Evolutionary conservation across 2,329 filamentous ascomycete species (phyloP).

Genomic region (Exutisphaerella laricina): DNA sequence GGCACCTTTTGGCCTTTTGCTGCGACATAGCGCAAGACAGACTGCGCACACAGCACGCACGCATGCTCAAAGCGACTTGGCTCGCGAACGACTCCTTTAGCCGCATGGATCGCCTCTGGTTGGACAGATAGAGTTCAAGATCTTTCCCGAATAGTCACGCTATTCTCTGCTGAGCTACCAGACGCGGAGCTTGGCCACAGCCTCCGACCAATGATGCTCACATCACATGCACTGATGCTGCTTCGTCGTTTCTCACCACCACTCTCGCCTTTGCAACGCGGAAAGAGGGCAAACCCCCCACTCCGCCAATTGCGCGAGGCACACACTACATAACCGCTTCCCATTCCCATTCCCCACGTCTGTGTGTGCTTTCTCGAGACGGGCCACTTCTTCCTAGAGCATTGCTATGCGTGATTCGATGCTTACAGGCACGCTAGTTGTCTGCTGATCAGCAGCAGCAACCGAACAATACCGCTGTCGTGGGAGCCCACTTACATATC

Average conservation of each 20-base stretch:
- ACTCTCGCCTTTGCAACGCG: no score
- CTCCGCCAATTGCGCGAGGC: no score
- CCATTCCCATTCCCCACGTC: no score
- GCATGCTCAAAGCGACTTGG: no score
- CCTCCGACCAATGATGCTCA: not conserved
- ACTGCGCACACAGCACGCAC: no score
- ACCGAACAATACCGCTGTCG: not conserved
- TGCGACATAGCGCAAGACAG: no score
- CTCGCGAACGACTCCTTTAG: not conserved
- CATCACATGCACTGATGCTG: no score
- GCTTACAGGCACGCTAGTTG: not conserved
- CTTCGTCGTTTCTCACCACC: no score
- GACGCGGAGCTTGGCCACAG: not conserved
- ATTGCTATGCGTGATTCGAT: not conserved
- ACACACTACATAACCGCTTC: no score
- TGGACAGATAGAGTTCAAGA: constrained; percentile 4
- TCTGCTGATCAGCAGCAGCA: not conserved
- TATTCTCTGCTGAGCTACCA: not conserved
- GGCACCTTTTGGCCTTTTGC: no score
- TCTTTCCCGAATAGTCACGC: not conserved
- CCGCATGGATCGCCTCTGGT: not conserved
- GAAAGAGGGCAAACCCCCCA: no score
- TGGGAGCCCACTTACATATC: constrained; percentile 1
- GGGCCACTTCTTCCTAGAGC: not conserved
- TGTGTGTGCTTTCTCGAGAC: no score